These are phyloP conservation scores for Amyloporia xantha DNA, from an alignment of 768 basidiomycete genomes.

Conservation along the genomic window DNA sequence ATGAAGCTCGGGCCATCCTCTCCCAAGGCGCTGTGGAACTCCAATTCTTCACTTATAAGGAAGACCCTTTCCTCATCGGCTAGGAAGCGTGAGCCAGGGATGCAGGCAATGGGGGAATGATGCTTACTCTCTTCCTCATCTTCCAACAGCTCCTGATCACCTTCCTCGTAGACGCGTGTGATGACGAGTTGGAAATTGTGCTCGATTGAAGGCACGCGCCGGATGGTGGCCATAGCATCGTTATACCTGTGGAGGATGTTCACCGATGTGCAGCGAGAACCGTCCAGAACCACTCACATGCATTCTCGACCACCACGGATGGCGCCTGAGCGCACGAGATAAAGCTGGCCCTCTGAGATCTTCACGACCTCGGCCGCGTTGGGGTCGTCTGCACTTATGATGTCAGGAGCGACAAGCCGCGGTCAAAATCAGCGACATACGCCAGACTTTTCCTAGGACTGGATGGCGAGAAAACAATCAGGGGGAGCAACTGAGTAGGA, in stretches of 20 bases:
- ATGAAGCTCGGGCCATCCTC: constrained; percentile 68
- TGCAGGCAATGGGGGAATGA: constrained; percentile 5
- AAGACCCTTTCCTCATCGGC: constrained; percentile 94
- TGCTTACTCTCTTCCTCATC: constrained; percentile 84
- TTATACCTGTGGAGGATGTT: constrained; percentile 58
- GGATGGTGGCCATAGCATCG: constrained; percentile 91
- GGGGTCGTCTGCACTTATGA: constrained; percentile 64
- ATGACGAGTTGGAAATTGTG: constrained; percentile 89
- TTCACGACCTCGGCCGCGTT: constrained; percentile 94
- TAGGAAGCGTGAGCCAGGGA: constrained; percentile 25
- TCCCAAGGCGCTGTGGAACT: constrained; percentile 70
- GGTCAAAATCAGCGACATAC: constrained; percentile 42
- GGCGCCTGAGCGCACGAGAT: constrained; percentile 84
- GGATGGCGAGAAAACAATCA: not conserved
- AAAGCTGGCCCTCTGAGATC: constrained; percentile 86
- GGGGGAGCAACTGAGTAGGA: constrained; percentile 6
- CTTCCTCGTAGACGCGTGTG: constrained; percentile 95
- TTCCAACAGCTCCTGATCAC: constrained; percentile 89
- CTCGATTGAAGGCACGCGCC: constrained; percentile 69
- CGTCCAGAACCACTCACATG: constrained; percentile 58
- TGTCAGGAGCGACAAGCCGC: constrained; percentile 19
- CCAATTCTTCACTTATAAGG: constrained; percentile 84
- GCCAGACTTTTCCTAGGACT: constrained; percentile 95
- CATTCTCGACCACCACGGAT: constrained; percentile 92
- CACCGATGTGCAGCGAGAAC: not conserved